Evolutionary conservation across 192 early-diverging fungal genomes (phyloP), one percentile per base, ranked within the genome.

Genomic region (Pilobolus umbonatus): DNA sequence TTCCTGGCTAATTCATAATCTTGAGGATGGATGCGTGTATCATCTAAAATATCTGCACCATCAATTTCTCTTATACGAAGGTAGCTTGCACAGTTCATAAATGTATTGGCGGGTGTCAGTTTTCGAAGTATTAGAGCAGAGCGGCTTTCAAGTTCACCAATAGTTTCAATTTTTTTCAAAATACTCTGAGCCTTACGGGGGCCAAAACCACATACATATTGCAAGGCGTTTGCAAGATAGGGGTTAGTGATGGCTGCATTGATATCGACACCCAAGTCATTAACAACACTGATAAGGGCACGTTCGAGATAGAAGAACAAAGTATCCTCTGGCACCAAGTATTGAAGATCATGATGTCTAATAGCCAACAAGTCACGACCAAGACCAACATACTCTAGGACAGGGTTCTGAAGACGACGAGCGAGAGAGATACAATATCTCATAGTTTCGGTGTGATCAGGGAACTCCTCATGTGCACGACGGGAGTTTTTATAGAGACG

Each of bases 1-100:
- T 99, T 94, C 29, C 95, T 82, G 1, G 95, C 95, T 36, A 98
- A 72, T 30, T 89, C 88, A 62, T 99, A 99, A 67, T 98, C 90
- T 70, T 95, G 87, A 5, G 92, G 92, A 68, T 98, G 96, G 46
- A 99, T 90, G 36, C 94, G 83, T 29, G 94, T 99, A 52, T 90
- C 87, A 72, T 99, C 96, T 31, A 99, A 75, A 28, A 92, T 77
- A 65, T 97, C 95, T 3, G 62, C 68, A 39, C 76, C 69, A n/a
- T 74, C 74, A 6, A 74, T 58, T 44, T 79, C 79, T 14, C 83
- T 84, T 40, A 99, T 87, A 32, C 90, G 86, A 48, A 99, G 69
- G 74, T 96, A 99, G 53, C 88, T 86, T 10, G 89, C 86, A 64
- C 92, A 91, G 72, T 99, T 99, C 78, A 93, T 86, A 69, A 94